A percentile compares a stretch with the other conserved stretches of the same genome.
These are phyloP conservation scores for Dovyalis caffra DNA, from an alignment of 345 rosid species.

Conservation along the genomic window DNA sequence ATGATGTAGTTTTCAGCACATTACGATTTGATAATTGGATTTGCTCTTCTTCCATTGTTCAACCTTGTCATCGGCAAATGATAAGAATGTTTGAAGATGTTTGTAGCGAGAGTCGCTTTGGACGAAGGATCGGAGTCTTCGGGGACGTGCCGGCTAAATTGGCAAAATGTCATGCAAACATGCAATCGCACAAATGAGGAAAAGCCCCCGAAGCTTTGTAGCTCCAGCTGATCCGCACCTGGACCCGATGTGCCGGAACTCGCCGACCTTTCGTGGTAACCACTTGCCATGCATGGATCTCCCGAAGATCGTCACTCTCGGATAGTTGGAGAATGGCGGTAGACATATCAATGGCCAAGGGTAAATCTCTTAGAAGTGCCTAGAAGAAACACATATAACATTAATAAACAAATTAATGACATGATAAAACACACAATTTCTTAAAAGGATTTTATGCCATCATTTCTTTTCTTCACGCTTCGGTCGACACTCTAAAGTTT, in stretches of 20 bases:
- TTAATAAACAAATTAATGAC: slow-evolving; percentile 4
- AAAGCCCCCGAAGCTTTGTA: slow-evolving; percentile 80
- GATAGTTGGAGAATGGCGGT: slow-evolving; percentile 78
- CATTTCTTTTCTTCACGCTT: not conserved
- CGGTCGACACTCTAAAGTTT: not conserved
- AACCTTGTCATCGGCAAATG: slow-evolving; percentile 63
- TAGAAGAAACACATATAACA: slow-evolving; percentile 16
- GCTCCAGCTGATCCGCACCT: slow-evolving; percentile 66
- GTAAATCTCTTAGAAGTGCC: slow-evolving; percentile 92
- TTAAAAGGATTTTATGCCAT: not conserved
- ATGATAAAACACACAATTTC: not conserved
- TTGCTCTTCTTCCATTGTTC: slow-evolving; percentile 39
- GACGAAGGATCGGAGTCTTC: slow-evolving; percentile 41
- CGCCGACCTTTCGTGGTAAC: slow-evolving; percentile 53
- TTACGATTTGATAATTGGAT: slow-evolving; percentile 34
- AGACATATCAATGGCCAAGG: slow-evolving; percentile 81
- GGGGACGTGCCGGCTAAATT: slow-evolving; percentile 37
- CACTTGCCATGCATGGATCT: slow-evolving; percentile 68
- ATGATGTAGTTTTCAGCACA: slow-evolving; percentile 15
- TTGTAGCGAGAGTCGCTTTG: slow-evolving; percentile 38
- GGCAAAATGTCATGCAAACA: slow-evolving; percentile 46
- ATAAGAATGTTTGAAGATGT: slow-evolving; percentile 57
- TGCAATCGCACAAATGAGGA: slow-evolving; percentile 68
- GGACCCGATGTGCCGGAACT: slow-evolving; percentile 31
- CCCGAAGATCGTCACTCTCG: slow-evolving; percentile 78